Percentiles rank a stretch among this genome's conserved stretches.
These are phyloP conservation scores for Theobroma cacao DNA, from an alignment of 345 rosid species.

Conservation along the genomic window DNA sequence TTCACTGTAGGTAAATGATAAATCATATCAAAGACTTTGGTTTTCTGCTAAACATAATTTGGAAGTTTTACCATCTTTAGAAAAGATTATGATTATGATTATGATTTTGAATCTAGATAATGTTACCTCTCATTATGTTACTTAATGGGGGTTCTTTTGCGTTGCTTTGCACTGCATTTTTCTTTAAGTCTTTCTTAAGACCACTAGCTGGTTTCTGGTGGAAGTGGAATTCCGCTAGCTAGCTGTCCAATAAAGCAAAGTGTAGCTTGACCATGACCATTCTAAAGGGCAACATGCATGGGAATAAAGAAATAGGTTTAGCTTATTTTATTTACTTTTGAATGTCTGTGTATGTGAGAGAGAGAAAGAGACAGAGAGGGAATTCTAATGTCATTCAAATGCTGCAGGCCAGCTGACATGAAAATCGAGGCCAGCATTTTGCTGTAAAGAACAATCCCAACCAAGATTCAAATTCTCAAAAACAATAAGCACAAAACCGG, in stretches of 20 bases:
- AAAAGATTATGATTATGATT: no score
- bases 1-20: not conserved
- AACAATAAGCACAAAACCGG: not conserved
- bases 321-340: not conserved
- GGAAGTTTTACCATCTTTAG: not conserved
- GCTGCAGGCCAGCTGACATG: slow-evolving; percentile 7
- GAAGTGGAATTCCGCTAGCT: slow-evolving; percentile 1
- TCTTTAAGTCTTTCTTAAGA: not conserved
- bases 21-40: not conserved
- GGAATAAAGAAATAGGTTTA: not conserved
- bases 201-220: not conserved
- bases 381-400: not conserved
- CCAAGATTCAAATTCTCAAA: slow-evolving; percentile 2
- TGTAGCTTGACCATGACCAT: not conserved
- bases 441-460: slow-evolving; percentile 13
- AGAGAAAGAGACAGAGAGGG: no score
- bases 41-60: not conserved
- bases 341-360: no score
- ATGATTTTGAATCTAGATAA: no score
- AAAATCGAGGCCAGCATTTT: not conserved
- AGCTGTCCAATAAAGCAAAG: not conserved
- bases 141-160: not conserved
- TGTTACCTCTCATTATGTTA: no score
- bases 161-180: no score
- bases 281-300: not conserved